A percentile compares a stretch with the other conserved stretches of the same genome.
Conservation (phyloP, 352 stramenopile species). For the Pythium insidiosum region DNA sequence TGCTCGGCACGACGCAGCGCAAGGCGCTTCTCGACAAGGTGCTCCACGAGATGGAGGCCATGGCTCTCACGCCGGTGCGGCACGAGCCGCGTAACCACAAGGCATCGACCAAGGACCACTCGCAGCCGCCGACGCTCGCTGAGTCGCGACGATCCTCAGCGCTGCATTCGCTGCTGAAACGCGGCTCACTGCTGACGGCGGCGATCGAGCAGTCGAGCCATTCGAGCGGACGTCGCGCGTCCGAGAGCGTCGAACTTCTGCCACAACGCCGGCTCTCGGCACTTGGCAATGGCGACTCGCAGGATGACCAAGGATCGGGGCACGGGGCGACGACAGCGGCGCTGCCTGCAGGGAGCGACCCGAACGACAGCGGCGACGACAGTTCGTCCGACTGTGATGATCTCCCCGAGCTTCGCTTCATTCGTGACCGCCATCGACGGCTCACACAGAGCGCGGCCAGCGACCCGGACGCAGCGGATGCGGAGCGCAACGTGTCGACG, state of each 20-base stretch:
- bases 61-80: conserved; percentile 13
- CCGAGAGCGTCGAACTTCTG: conserved; percentile 7
- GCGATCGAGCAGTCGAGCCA: neutral
- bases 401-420: conserved; percentile 17
- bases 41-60: conserved; percentile 57
- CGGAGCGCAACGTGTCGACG: neutral
- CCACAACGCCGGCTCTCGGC: conserved; percentile 29
- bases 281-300: conserved; percentile 10
- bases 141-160: conserved; percentile 1
- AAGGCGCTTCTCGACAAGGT: conserved; percentile 51
- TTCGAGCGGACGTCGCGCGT: too few relatives aligned
- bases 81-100: neutral
- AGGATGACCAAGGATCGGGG: neutral
- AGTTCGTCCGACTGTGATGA: conserved; percentile 13
- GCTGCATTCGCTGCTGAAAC: neutral
- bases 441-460: too few relatives aligned
- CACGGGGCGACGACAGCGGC: neutral
- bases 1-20: conserved; percentile 53
- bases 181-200: neutral
- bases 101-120: neutral
- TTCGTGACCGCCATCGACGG: conserved; percentile 19
- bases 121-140: conserved; percentile 1
- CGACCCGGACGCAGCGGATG: too few relatives aligned
- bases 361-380: conserved; percentile 5
- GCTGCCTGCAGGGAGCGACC: neutral